A percentile compares a stretch with the other conserved stretches of the same genome.
These are phyloP conservation scores for Heterobasidion parviporum DNA, from an alignment of 1,284 basidiomycete genomes.

Conservation along the genomic window DNA sequence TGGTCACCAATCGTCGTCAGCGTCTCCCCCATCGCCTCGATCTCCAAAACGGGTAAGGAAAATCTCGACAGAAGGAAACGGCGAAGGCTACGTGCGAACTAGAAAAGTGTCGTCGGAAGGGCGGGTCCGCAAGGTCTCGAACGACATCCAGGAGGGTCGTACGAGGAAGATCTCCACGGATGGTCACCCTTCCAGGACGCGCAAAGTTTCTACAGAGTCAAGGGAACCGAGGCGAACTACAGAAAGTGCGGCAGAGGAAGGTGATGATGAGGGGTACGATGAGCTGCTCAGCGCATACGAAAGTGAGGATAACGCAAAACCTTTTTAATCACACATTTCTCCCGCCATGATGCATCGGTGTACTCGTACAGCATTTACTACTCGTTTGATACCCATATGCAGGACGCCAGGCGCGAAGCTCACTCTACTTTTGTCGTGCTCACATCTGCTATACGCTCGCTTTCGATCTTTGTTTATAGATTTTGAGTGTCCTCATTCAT, in stretches of 20 bases:
- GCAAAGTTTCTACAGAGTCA: constrained; percentile 34
- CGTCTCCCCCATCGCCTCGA: constrained; percentile 24
- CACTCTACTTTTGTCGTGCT: no score
- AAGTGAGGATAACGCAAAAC: constrained; percentile 40
- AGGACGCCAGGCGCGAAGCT: no score
- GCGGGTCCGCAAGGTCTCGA: constrained; percentile 18
- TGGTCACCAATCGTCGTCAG: constrained; percentile 17
- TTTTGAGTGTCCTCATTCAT: background rate
- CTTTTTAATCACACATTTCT: background rate
- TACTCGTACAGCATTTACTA: no score
- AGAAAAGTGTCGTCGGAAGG: constrained; percentile 26
- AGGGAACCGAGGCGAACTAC: constrained; percentile 24
- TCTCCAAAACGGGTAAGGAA: constrained; percentile 36
- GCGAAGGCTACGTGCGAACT: constrained; percentile 18
- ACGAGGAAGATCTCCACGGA: constrained; percentile 25
- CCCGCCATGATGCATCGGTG: background rate
- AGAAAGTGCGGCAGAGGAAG: constrained; percentile 61
- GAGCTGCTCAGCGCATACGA: constrained; percentile 72
- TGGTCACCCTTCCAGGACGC: constrained; percentile 21
- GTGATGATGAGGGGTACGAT: constrained; percentile 73
- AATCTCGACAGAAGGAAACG: constrained; percentile 30
- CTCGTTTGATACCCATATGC: no score
- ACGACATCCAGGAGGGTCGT: constrained; percentile 20
- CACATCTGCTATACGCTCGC: no score
- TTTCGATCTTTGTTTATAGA: no score